Evolutionary conservation across 495 filamentous ascomycete species (phyloP).

Genomic region (Aspergillus coremiiformis): DNA sequence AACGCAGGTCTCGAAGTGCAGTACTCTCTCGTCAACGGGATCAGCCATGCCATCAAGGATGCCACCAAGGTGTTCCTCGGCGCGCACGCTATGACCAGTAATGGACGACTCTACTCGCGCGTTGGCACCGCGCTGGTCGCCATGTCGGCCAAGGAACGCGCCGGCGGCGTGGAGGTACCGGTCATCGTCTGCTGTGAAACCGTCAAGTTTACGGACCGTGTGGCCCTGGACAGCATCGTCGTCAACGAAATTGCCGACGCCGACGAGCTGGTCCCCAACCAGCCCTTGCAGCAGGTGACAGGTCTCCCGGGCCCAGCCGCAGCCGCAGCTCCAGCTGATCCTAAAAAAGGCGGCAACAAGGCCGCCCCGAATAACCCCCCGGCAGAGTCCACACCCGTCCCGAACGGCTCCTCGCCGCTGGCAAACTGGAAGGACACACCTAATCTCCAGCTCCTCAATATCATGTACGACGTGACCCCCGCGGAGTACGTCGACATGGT

Average conservation of each 20-base stretch:
- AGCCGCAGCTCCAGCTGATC: conserved; percentile 19
- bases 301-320: conserved; percentile 27
- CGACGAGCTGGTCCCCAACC: conserved; percentile 49
- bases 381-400: conserved; percentile 18
- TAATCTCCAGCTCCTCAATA: conserved; percentile 66
- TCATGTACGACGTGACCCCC: conserved; percentile 94
- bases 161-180: conserved; percentile 53
- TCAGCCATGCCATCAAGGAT: conserved; percentile 62
- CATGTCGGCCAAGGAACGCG: conserved; percentile 68
- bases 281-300: conserved; percentile 31
- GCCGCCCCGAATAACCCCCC: conserved; percentile 16
- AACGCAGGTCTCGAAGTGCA: conserved; percentile 63
- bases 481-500: conserved; percentile 81
- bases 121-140: conserved; percentile 83
- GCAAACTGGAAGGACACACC: conserved; percentile 53
- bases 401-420: conserved; percentile 31
- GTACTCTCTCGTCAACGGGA: conserved; percentile 70
- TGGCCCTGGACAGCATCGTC: conserved; percentile 84
- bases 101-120: conserved; percentile 79
- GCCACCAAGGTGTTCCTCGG: conserved; percentile 80
- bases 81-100: conserved; percentile 84
- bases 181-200: conserved; percentile 91
- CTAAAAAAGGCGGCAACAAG: conserved; percentile 37
- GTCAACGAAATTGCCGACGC: conserved; percentile 80
- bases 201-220: conserved; percentile 89